These are phyloP conservation scores for Phytophthora podocarpi DNA, from an alignment of 352 stramenopile species.

Conservation along the genomic window DNA sequence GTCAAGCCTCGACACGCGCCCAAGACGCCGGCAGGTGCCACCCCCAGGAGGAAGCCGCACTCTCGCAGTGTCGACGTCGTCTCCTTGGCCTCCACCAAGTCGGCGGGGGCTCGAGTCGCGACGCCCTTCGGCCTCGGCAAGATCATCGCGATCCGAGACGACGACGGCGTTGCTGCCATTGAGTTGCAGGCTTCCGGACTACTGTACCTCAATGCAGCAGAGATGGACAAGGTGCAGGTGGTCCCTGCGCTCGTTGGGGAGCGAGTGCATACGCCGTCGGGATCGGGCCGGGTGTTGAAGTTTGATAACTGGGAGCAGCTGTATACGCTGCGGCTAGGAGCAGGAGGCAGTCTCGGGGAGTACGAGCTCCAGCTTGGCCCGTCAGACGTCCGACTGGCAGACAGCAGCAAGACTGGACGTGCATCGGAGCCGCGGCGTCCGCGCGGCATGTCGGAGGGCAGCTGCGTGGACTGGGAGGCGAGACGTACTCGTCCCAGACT, in stretches of 20 bases:
- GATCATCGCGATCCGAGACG: constrained; percentile 51
- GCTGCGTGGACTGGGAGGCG: constrained; percentile 14
- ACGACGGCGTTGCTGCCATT: constrained; percentile 60
- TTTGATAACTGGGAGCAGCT: constrained; percentile 57
- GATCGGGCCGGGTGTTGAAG: constrained; percentile 55
- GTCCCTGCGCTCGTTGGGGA: constrained; percentile 65
- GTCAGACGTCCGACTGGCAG: constrained; percentile 48
- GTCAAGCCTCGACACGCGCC: constrained; percentile 28
- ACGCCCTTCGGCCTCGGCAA: constrained; percentile 71
- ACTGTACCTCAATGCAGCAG: constrained; percentile 26
- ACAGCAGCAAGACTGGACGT: constrained; percentile 16
- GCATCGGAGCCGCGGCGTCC: constrained; percentile 35
- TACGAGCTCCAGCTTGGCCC: constrained; percentile 46
- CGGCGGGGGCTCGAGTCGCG: constrained; percentile 51
- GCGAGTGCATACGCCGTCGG: constrained; percentile 60
- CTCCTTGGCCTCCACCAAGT: constrained; percentile 41
- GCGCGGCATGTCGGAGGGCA: constrained; percentile 36
- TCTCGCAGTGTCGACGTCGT: constrained; percentile 49
- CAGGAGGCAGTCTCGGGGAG: constrained; percentile 35
- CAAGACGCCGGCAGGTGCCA: constrained; percentile 5
- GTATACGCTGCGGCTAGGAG: constrained; percentile 53
- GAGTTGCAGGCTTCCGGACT: constrained; percentile 46
- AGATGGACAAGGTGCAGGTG: constrained; percentile 55
- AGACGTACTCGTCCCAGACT: constrained; percentile 18
- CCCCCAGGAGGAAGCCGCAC: constrained; percentile 34